These are phyloP conservation scores for Termitomyces sp. DNA, from an alignment of 768 basidiomycete species.

Conservation along the genomic window DNA sequence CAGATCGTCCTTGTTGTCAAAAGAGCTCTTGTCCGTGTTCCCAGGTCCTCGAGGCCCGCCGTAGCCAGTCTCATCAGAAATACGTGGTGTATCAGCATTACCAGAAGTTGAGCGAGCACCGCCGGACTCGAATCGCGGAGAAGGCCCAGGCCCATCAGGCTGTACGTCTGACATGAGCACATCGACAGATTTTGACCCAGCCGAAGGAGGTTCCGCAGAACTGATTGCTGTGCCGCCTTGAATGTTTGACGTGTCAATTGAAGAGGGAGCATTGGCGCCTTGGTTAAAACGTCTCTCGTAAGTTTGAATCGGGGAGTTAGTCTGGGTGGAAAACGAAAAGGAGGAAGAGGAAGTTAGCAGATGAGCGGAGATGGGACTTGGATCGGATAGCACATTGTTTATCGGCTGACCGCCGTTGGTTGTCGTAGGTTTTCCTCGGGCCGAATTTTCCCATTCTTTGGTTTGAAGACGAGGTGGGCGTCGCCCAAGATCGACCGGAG, in stretches of 20 bases:
- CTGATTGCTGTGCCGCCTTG: conserved; percentile 15
- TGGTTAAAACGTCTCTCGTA: conserved; percentile 19
- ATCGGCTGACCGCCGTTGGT: conserved; percentile 16
- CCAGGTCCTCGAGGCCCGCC: conserved; percentile 14
- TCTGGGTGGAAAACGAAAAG: conserved; percentile 12
- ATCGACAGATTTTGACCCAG: conserved; percentile 11
- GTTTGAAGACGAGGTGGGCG: conserved; percentile 20
- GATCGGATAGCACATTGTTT: conserved; percentile 28
- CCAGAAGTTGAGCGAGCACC: conserved; percentile 7
- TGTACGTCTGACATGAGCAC: conserved; percentile 11
- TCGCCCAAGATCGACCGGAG: conserved; percentile 18
- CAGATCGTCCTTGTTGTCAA: conserved; percentile 23
- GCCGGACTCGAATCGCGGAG: conserved; percentile 10
- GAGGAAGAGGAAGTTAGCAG: conserved; percentile 15
- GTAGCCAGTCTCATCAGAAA: conserved; percentile 21
- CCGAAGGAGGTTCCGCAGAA: conserved; percentile 11
- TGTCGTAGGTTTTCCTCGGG: conserved; percentile 15
- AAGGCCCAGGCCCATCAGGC: conserved; percentile 9
- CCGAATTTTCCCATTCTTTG: conserved; percentile 22
- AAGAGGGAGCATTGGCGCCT: conserved; percentile 13
- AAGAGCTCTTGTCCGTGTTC: conserved; percentile 19
- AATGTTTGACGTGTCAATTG: conserved; percentile 20
- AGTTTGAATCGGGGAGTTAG: conserved; percentile 14
- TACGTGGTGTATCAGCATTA: conserved; percentile 10
- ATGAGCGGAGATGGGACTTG: conserved; percentile 5